phyloP scores from a whole-genome alignment of 2,329 filamentous ascomycete species.

The Coniosporium uncinatum region DNA sequence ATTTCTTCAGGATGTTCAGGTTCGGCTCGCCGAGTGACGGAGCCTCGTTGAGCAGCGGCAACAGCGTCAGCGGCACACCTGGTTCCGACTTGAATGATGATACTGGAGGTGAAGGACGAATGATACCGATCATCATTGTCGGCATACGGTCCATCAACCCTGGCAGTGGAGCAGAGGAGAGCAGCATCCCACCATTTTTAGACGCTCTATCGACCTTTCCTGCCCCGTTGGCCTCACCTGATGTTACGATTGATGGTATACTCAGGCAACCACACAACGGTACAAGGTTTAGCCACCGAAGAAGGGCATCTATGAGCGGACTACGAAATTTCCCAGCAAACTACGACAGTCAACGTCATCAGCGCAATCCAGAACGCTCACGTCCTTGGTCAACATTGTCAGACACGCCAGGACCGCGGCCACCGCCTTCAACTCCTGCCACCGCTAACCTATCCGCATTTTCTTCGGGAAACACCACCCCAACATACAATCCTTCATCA shows the following conservation, averaged over 20 bases:
- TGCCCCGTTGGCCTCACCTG: conserved; percentile 35
- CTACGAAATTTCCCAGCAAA: conserved; percentile 40
- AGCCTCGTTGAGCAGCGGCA: conserved; percentile 14
- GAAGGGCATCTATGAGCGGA: conserved; percentile 48
- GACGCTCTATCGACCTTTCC: conserved; percentile 44
- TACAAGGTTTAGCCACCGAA: conserved; percentile 46
- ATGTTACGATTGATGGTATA: conserved; percentile 42
- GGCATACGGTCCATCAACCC: conserved; percentile 62
- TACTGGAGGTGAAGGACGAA: conserved; percentile 44
- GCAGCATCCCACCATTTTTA: conserved; percentile 39
- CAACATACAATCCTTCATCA: conserved; percentile 18
- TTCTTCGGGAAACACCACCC: conserved; percentile 43
- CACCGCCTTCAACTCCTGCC: conserved; percentile 58
- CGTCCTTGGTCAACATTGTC: conserved; percentile 37
- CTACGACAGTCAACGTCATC: conserved; percentile 47
- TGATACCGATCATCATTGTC: conserved; percentile 65
- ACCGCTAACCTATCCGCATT: conserved; percentile 49
- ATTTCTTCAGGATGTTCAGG: conserved; percentile 64
- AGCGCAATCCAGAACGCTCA: conserved; percentile 36
- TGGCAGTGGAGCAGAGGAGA: conserved; percentile 33
- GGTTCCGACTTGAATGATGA: conserved; percentile 22
- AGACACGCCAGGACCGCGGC: conserved; percentile 52
- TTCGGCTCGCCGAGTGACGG: conserved; percentile 47
- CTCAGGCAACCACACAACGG: conserved; percentile 48
- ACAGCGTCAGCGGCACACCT: conserved; percentile 9